Evolutionary conservation across 208 protist genomes (phyloP), one percentile per base, ranked within the genome.

Genomic region (Trypanosoma platydactyli): DNA sequence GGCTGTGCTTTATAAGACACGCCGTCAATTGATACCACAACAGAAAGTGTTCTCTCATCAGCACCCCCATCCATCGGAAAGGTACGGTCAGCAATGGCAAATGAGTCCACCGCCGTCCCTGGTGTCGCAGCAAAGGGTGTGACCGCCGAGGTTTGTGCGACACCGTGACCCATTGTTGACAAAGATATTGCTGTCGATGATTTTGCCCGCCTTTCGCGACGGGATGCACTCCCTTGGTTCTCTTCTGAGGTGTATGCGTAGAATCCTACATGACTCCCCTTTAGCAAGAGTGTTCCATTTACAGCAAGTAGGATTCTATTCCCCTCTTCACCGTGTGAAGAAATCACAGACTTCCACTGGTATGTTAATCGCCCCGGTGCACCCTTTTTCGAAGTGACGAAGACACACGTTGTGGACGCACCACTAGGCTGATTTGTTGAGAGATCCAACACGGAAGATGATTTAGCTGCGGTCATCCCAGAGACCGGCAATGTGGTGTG

Each of bases 11-110:
- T 65, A 29, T 86, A 64, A 6, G 53, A 61, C 51, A 52, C 42
- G 22, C 80, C 82, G 69, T 92, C 78, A 3, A 89, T 44, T 1
- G 49, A 61, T 7, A 68, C 82, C 35, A 64, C 25, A 9, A 87
- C 70, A 9, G 50, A 38, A 56, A 77, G 64, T n/a, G 41, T 33
- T 25, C 40, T 29, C 30, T 56, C 44, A 33, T 71, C 42, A 4
- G n/a, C 29, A 25, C 40, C 25, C 7, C 41, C 45, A 45, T 29
- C 20, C n/a, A 76, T 13, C 6, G 51, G 20, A 42, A 70, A 24
- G 9, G 46, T 7, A 2, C 22, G 4, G 40, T 76, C 63, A 25
- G 44, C 20, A n/a, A 62, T 53, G 22, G 63, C 45, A 58, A 68
- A 76, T 0, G 29, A 15, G 3, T 38, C 42, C 12, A 42, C 30